Base-by-base conservation (phyloP, 805 yeast genomes). In the Candida argentea region DNA sequence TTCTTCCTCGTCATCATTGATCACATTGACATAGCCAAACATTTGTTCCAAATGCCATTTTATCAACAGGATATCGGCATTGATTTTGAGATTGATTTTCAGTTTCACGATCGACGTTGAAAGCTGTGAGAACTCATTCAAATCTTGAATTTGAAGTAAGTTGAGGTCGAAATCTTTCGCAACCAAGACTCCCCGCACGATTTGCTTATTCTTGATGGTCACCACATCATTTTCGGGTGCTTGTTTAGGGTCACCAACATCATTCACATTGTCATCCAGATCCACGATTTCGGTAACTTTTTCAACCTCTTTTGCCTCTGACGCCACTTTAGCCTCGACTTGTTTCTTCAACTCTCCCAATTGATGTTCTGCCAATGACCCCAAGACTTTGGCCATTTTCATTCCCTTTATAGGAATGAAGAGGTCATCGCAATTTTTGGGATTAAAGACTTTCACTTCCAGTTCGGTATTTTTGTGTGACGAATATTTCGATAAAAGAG, bases 1-100 rank as follows among this genome's bases (percentile, higher is more conserved):
- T 20, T 44, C 48, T 14, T 51, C 55, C 26, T 61, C 66, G 30
- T 71, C 76, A 38, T 76, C 85, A 29, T 62, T 63, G 3, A 74
- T 31, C 2, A 83, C 69, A 25, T 77, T 75, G 4, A 86, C 70
- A 44, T 66, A 71, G 2, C 96, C 97, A 65, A 89, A 91, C 98
- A 91, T 91, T 48, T 87, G 97, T 33, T 78, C 73, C 32, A 91
- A 67, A 48, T 91, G 97, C 86, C 93, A 91, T 35, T 71, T 68
- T 34, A 91, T 73, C 32, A 91, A 62, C 25, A 82, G 80, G 19
- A 82, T 70, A 24, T 81, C 82, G 4, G 95, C 93, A 46, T 77
- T 76, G 26, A 91, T 81, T 30, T 71, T 70, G 13, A 91, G 58
- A 5, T 75, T 67, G 49, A 89, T 95, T 38, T 81, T 69, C 39